Evolutionary conservation across 1,284 basidiomycete species (phyloP).

Genomic region (Moniliella sp.): DNA sequence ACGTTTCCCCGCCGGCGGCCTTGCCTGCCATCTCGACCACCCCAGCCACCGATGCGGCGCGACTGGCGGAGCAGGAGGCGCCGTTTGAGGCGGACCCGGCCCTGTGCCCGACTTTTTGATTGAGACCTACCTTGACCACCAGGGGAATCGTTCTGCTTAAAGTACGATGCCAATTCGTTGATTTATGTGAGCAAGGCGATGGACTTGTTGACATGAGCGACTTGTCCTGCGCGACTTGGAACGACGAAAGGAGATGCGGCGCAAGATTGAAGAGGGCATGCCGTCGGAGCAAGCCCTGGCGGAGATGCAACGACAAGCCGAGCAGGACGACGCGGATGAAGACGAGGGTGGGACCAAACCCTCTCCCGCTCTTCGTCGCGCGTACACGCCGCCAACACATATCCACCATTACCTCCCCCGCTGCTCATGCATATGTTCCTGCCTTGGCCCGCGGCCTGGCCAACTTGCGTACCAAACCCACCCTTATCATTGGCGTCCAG

Average conservation of each 20-base stretch:
- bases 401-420: slow-evolving; percentile 40
- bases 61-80: background rate
- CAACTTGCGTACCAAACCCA: slow-evolving; percentile 56
- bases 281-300: no score
- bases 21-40: background rate
- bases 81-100: slow-evolving; percentile 33
- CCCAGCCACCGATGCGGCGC: background rate
- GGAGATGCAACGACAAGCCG: no score
- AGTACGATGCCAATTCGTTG: slow-evolving; percentile 95
- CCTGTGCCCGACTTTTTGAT: slow-evolving; percentile 87
- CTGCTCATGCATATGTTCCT: slow-evolving; percentile 47
- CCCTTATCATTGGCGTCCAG: slow-evolving; percentile 77
- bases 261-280: background rate
- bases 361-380: background rate
- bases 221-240: slow-evolving; percentile 48
- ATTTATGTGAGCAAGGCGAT: slow-evolving; percentile 91
- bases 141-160: slow-evolving; percentile 72
- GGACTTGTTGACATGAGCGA: slow-evolving; percentile 94
- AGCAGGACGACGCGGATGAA: slow-evolving; percentile 4
- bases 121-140: slow-evolving; percentile 94
- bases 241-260: slow-evolving; percentile 5
- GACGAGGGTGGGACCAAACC: slow-evolving; percentile 1
- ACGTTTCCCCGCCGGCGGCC: slow-evolving; percentile 42
- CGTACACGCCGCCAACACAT: slow-evolving; percentile 37
- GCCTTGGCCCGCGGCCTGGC: slow-evolving; percentile 61